These are phyloP conservation scores for Plasmodium gonderi DNA, from an alignment of 169 alveolate genomes.

Conservation along the genomic window DNA sequence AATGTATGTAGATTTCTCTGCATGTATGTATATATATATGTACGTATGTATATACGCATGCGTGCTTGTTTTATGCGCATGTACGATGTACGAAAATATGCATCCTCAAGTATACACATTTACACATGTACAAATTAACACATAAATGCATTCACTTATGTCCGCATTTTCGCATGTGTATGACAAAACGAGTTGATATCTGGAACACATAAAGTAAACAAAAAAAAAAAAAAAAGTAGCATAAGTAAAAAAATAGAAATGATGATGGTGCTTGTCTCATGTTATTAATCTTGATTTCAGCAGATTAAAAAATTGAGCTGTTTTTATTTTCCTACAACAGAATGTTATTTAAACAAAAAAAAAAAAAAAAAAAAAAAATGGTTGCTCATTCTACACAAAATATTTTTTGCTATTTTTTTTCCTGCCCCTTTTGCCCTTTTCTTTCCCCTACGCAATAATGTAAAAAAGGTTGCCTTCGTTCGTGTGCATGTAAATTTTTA, in stretches of 20 bases:
- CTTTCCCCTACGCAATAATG: slow-evolving; percentile 13
- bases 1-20: background rate
- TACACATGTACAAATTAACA: background rate
- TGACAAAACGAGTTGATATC: slow-evolving; percentile 24
- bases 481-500: slow-evolving; percentile 64
- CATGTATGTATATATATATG: background rate
- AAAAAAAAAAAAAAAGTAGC: slow-evolving; percentile 10
- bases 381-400: slow-evolving; percentile 18
- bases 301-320: slow-evolving; percentile 26
- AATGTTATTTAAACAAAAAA: slow-evolving; percentile 8
- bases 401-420: slow-evolving; percentile 1
- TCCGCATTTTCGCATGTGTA: background rate
- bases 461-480: slow-evolving; percentile 41
- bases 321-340: slow-evolving; percentile 52
- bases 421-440: background rate
- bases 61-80: background rate
- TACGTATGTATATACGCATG: slow-evolving; percentile 6
- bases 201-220: slow-evolving; percentile 9
- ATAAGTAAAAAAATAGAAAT: slow-evolving; percentile 13
- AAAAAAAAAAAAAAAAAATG: slow-evolving; percentile 24
- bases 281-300: slow-evolving; percentile 10
- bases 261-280: slow-evolving; percentile 5
- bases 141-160: background rate
- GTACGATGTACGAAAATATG: background rate
- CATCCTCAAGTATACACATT: background rate